Percentiles rank a stretch among this genome's conserved stretches.
These are phyloP conservation scores for Cordyceps javanica DNA, from an alignment of 2,329 filamentous ascomycete genomes.

Conservation along the genomic window DNA sequence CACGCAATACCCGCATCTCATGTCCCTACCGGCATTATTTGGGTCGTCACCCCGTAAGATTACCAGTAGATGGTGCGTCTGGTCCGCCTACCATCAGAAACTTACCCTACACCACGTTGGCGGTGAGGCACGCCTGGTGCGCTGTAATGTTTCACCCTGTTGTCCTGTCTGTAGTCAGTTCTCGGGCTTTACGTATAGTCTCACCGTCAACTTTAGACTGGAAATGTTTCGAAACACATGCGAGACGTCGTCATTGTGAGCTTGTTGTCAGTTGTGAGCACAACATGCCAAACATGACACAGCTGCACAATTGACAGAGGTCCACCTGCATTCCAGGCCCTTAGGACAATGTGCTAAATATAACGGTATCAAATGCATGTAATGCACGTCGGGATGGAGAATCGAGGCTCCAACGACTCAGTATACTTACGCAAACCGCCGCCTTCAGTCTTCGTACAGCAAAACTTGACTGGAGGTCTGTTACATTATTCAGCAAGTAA, in stretches of 20 bases:
- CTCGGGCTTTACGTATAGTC: not conserved
- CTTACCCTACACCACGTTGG: constrained; percentile 2
- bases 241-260: not conserved
- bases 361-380: no score
- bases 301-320: not conserved
- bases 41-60: not conserved
- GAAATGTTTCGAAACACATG: not conserved
- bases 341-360: not conserved
- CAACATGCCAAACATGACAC: not conserved
- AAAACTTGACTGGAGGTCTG: not conserved
- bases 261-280: not conserved
- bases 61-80: not conserved
- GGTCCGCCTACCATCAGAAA: not conserved
- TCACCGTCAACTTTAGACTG: not conserved
- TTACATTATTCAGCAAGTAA: no score
- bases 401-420: not conserved
- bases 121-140: not conserved
- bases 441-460: no score
- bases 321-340: not conserved
- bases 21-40: not conserved
- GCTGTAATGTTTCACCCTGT: constrained; percentile 1
- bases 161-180: not conserved
- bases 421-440: no score
- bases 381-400: not conserved
- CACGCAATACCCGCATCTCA: not conserved